These are phyloP conservation scores for Euphorbia tirucalli DNA, from an alignment of 345 rosid genomes.

Conservation along the genomic window DNA sequence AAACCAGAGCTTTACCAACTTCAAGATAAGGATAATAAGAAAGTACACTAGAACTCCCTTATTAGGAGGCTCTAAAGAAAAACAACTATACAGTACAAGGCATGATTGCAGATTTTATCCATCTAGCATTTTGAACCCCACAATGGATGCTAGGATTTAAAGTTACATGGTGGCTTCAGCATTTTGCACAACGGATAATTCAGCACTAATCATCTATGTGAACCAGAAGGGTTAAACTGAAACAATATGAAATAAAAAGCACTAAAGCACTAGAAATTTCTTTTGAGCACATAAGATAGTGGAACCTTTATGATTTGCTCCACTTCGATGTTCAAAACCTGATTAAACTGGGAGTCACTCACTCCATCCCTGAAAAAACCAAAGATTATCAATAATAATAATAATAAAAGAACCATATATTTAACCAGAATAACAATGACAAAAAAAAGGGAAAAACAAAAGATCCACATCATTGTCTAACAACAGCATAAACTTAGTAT, in stretches of 20 bases:
- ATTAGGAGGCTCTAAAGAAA: neutral
- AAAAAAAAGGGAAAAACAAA: neutral
- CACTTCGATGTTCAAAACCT: slow-evolving; percentile 77
- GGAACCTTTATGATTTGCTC: slow-evolving; percentile 75
- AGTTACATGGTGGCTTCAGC: neutral
- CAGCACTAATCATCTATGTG: neutral
- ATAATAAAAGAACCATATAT: neutral
- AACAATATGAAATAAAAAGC: neutral
- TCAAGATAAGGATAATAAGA: neutral
- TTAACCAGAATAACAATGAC: neutral
- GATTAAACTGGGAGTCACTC: slow-evolving; percentile 89
- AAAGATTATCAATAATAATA: slow-evolving; percentile 9
- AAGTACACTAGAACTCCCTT: neutral
- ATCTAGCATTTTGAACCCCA: neutral
- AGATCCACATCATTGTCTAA: neutral
- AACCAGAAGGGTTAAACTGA: neutral
- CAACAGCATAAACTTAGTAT: neutral
- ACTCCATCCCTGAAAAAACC: slow-evolving; percentile 74
- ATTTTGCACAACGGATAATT: too few species aligned
- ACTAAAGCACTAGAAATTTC: neutral
- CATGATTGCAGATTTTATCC: neutral
- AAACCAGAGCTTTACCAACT: slow-evolving; percentile 4
- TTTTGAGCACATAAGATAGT: neutral
- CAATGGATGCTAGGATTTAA: neutral
- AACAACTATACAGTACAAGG: neutral